Evolutionary conservation across 139 green algal genomes (phyloP), one percentile per base, ranked within the genome.

Genomic region (Chlorella vulgaris): DNA sequence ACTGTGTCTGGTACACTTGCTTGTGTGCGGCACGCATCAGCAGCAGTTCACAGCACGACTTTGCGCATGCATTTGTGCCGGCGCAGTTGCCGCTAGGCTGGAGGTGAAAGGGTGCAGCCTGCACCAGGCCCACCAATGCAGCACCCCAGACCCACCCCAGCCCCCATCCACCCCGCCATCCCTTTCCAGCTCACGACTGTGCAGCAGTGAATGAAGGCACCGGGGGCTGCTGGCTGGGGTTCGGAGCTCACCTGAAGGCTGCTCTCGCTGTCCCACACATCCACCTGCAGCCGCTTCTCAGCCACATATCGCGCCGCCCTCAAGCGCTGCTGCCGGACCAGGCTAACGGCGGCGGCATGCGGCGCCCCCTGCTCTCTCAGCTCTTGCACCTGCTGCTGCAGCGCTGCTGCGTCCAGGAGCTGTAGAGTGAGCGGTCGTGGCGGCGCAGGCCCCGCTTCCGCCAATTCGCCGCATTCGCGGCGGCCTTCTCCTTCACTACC

Each of bases 211-310:
- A n/a, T n/a, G n/a, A n/a, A n/a, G n/a, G n/a, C n/a, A n/a, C n/a
- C n/a, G n/a, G n/a, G n/a, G n/a, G n/a, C n/a, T n/a, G n/a, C n/a
- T n/a, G n/a, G n/a, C n/a, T n/a, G n/a, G n/a, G n/a, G n/a, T n/a
- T n/a, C n/a, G n/a, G n/a, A n/a, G n/a, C n/a, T 58, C 43, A 62
- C 76, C 76, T 81, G 76, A 61, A 81, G 62, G 40, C 63, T 47
- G 18, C 28, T 65, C 15, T 33, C 63, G 42, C 76, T 81, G 62
- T 74, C 76, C 76, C 76, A 81, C 3, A 81, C 76, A 42, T 81
- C 76, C 18, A 81, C 61, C 43, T 81, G 76, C 76, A 81, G 76
- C 40, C 40, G 31, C 21, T 61, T 10, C 31, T 81, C 29, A 7
- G 76, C 62, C 62, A 81, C 40, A 21, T 74, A 74, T 4, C 43